Evolutionary conservation across 148 eudicot genomes (phyloP), one percentile per base, ranked within the genome.

Genomic region (Fallopia convolvulus): DNA sequence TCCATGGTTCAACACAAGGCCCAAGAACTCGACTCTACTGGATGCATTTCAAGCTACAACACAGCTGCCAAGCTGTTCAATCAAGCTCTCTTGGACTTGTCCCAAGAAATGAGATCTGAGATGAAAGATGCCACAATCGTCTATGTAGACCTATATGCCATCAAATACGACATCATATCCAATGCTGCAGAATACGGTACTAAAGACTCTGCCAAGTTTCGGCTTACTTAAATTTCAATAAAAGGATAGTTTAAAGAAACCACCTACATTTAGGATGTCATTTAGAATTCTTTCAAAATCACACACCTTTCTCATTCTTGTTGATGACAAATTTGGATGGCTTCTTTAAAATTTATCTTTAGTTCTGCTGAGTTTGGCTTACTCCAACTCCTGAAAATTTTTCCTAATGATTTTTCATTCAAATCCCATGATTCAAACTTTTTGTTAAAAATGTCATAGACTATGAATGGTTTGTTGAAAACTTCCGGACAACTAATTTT

Each of bases 111-210:
- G 87, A 89, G 83, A 73, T 83, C 89, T 7, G 89, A 85, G 75
- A 56, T 95, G 78, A 81, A 83, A 78, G 94, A 74, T 80, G 87
- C 97, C 47, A 92, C 88, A 2, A 83, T 95, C 49, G 91, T 92
- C 32, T 84, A 90, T 70, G 93, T 95, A 5, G 99, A 95, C 77
- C 83, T 95, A 75, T 91, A 88, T 83, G 60, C 99, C 80, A 90
- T 95, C 87, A 95, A 95, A 84, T 83, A 87, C 42, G 97, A 92
- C 81, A 75, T 95, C 74, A 89, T 94, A 74, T 87, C 90, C 83
- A 90, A 95, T 76, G 86, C 87, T 8, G 61, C 76, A 53, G 82
- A 77, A 83, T 87, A 95, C 17, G 99, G 99, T 94, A 83, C 88
- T 58, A 36, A 52, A 39, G 42, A 36, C 14, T 5, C 8, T 60